A percentile compares a stretch with the other conserved stretches of the same genome.
These are phyloP conservation scores for Fragaria vesca DNA, from an alignment of 306 rosid species.

Conservation along the genomic window DNA sequence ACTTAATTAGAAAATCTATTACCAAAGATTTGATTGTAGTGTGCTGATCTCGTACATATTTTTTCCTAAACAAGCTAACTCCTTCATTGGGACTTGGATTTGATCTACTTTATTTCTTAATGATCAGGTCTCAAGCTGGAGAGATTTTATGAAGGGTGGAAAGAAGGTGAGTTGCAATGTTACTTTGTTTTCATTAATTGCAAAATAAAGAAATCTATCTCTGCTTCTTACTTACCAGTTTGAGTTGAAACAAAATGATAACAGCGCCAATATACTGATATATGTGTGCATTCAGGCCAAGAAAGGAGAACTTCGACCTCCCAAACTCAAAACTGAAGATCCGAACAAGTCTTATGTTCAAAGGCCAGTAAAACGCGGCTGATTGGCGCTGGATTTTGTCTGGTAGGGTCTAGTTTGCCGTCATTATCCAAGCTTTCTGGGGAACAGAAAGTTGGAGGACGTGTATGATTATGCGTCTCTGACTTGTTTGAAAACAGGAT, in stretches of 20 bases:
- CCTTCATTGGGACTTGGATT: background rate
- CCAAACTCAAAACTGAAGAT: constrained; percentile 97
- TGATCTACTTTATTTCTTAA: constrained; percentile 8
- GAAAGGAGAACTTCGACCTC: constrained; percentile 95
- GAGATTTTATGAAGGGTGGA: constrained; percentile 97
- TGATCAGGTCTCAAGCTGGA: constrained; percentile 97
- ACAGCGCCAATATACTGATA: background rate
- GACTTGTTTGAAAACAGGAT: constrained; percentile 24
- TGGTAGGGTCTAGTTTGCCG: constrained; percentile 11
- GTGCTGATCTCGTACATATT: background rate
- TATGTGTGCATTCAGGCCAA: constrained; percentile 51
- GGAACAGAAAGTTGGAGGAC: constrained; percentile 7
- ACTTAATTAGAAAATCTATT: background rate
- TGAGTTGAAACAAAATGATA: constrained; percentile 1
- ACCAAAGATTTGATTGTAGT: background rate
- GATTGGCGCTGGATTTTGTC: constrained; percentile 24
- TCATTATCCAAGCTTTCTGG: constrained; percentile 13
- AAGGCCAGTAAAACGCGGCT: constrained; percentile 95
- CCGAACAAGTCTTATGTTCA: constrained; percentile 96
- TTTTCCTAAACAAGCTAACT: background rate
- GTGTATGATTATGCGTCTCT: constrained; percentile 33
- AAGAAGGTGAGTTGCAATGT: constrained; percentile 69
- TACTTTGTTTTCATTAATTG: background rate
- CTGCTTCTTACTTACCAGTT: background rate
- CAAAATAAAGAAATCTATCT: background rate